phyloP scores from a whole-genome alignment of 176 grass and related monocot genomes.

The Pontederia paniculata region DNA sequence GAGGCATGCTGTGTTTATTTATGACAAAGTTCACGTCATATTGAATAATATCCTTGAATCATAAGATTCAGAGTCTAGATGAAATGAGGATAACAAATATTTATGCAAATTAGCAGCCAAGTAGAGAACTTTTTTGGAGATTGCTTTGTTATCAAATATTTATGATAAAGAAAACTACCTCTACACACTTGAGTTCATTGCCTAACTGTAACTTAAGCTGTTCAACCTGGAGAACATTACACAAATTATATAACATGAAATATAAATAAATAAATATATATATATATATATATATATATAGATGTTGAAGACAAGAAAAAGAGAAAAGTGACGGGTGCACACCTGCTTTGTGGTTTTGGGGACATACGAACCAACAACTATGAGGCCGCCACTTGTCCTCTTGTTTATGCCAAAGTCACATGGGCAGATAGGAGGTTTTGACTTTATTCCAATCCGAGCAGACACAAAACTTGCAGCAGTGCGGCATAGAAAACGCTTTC shows the following conservation, averaged over 20 bases:
- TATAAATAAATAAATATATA: too few relatives aligned
- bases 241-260: too few relatives aligned
- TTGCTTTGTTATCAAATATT: background rate
- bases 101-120: background rate
- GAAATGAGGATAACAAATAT: background rate
- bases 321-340: conserved; percentile 6
- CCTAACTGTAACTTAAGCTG: conserved; percentile 46
- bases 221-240: conserved; percentile 53
- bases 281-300: too few relatives aligned
- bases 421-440: conserved; percentile 58
- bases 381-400: conserved; percentile 74
- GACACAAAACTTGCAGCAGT: conserved; percentile 98
- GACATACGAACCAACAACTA: conserved; percentile 94
- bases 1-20: background rate
- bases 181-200: conserved; percentile 52
- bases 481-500: conserved; percentile 73
- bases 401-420: conserved; percentile 67
- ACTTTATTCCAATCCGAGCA: conserved; percentile 78
- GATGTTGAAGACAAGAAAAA: background rate
- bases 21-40: too few relatives aligned
- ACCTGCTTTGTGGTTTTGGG: conserved; percentile 99
- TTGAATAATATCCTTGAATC: too few relatives aligned
- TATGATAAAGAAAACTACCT: conserved; percentile 39
- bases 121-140: background rate
- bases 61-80: background rate